These are phyloP conservation scores for Saturnispora kantuleensis DNA, from an alignment of 805 yeast species.

Conservation along the genomic window DNA sequence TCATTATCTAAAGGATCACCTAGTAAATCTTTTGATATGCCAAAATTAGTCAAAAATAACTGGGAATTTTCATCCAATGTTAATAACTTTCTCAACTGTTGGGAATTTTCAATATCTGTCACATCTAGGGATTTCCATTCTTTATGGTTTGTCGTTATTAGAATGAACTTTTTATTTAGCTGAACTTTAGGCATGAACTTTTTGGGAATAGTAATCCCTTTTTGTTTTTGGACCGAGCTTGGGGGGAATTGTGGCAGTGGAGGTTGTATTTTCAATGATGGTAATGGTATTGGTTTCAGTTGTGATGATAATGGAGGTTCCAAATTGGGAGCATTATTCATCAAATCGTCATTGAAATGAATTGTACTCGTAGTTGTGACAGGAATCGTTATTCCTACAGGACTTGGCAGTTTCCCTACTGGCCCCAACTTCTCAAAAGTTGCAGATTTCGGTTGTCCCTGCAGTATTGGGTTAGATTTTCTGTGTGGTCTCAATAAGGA, in stretches of 20 bases:
- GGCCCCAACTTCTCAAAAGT: slow-evolving; percentile 27
- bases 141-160: slow-evolving; percentile 57
- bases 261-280: not conserved
- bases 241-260: not conserved
- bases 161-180: slow-evolving; percentile 29
- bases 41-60: slow-evolving; percentile 10
- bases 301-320: slow-evolving; percentile 13
- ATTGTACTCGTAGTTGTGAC: slow-evolving; percentile 23
- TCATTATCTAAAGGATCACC: slow-evolving; percentile 8
- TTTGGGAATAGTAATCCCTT: slow-evolving; percentile 20
- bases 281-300: not conserved
- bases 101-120: slow-evolving; percentile 23
- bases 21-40: slow-evolving; percentile 7
- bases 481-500: slow-evolving; percentile 1
- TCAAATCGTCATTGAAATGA: slow-evolving; percentile 12
- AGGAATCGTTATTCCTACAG: slow-evolving; percentile 27
- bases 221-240: not conserved
- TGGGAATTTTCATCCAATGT: slow-evolving; percentile 5
- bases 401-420: slow-evolving; percentile 27
- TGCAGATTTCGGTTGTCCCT: slow-evolving; percentile 7
- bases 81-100: slow-evolving; percentile 38
- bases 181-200: slow-evolving; percentile 29
- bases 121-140: slow-evolving; percentile 43
- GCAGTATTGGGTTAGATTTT: not conserved
- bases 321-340: not conserved